Conservation (phyloP, 2,329 filamentous ascomycete species). For the Aureobasidium vineae region DNA sequence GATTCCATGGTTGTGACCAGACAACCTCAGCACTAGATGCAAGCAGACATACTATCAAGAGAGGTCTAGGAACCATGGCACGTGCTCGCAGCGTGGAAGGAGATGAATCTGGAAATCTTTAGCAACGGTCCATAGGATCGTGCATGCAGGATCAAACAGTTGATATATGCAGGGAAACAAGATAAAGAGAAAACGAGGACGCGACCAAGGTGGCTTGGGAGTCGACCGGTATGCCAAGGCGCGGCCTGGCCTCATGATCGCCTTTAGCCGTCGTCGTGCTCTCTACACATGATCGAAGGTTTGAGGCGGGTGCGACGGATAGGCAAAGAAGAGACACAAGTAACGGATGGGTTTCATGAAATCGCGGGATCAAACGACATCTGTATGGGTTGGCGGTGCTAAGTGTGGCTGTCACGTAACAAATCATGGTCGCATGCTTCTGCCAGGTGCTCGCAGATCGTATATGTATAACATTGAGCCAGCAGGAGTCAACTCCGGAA, state of each 20-base stretch:
- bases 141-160: slow-evolving; percentile 1
- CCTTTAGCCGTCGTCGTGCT: slow-evolving; percentile 12
- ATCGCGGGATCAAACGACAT: no score
- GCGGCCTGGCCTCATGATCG: slow-evolving; percentile 22
- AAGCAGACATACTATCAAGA: not conserved
- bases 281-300: not conserved
- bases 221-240: slow-evolving; percentile 14
- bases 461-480: not conserved
- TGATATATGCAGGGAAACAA: not conserved
- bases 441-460: not conserved
- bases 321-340: not conserved
- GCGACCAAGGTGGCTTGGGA: slow-evolving; percentile 11
- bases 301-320: not conserved
- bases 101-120: not conserved
- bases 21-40: not conserved
- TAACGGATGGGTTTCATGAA: not conserved
- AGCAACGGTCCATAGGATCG: not conserved
- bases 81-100: not conserved
- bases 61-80: slow-evolving; percentile 6
- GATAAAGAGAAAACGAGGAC: not conserved
- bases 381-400: not conserved
- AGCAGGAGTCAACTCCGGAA: not conserved
- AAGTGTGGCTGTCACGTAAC: not conserved
- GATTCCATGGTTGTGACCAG: slow-evolving; percentile 2
- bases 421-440: not conserved